Conservation (phyloP, 352 stramenopile genomes). For the Aphanomyces invadans region DNA sequence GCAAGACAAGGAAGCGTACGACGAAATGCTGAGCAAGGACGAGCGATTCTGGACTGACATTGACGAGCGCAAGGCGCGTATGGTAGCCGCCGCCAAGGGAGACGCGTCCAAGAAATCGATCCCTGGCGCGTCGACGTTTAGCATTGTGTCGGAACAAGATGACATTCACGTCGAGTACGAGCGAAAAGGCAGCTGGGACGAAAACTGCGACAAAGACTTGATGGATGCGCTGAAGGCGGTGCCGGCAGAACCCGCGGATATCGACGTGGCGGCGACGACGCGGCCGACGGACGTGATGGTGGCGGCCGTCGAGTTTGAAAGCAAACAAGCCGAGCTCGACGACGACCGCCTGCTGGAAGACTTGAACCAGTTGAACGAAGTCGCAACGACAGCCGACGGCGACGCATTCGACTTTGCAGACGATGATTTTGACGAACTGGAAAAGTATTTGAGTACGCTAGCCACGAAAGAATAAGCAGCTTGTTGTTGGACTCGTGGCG, state of each 20-base stretch:
- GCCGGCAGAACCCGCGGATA: slow-evolving; percentile 39
- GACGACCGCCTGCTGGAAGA: slow-evolving; percentile 67
- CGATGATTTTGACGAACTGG: slow-evolving; percentile 83
- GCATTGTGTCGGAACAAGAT: slow-evolving; percentile 59
- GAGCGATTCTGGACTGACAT: slow-evolving; percentile 83
- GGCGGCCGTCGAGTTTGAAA: slow-evolving; percentile 37
- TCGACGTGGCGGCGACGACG: too few relatives aligned
- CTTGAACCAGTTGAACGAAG: slow-evolving; percentile 48
- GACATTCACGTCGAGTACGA: slow-evolving; percentile 37
- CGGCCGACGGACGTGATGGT: too few relatives aligned
- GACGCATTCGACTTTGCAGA: slow-evolving; percentile 81
- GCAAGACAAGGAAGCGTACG: slow-evolving; percentile 76
- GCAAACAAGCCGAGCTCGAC: slow-evolving; percentile 70
- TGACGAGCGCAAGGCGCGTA: slow-evolving; percentile 59
- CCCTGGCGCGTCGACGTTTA: slow-evolving; percentile 66
- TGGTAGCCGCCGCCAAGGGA: slow-evolving; percentile 32
- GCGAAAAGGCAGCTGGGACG: slow-evolving; percentile 72
- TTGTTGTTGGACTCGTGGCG: too few relatives aligned
- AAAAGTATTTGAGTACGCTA: slow-evolving; percentile 79
- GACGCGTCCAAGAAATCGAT: slow-evolving; percentile 34
- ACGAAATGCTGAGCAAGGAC: slow-evolving; percentile 83
- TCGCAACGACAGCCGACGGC: slow-evolving; percentile 40
- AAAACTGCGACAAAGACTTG: slow-evolving; percentile 78
- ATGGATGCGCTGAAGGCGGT: slow-evolving; percentile 81
- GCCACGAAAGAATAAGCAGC: slow-evolving; percentile 7